phyloP scores from a whole-genome alignment of 83 land plant species.

The Isoetes engelmannii region DNA sequence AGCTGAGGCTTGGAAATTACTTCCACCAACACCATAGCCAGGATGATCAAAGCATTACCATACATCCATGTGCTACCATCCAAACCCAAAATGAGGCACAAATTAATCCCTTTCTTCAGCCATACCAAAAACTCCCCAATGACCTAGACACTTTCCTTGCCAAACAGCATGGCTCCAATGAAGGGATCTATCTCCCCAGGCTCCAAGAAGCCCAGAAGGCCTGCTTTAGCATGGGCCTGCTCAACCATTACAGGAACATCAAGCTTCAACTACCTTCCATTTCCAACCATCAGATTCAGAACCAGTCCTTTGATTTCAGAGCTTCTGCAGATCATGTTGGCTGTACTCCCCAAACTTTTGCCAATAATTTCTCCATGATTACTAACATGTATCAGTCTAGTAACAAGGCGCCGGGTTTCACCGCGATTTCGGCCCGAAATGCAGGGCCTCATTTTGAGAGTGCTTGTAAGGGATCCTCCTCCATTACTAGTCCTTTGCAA shows the following conservation, averaged over 20 bases:
- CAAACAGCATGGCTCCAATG: not conserved
- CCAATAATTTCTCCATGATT: slow-evolving; percentile 14
- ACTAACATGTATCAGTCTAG: not conserved
- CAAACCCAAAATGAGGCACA: not conserved
- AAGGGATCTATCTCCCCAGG: too few relatives aligned
- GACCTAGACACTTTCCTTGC: not conserved
- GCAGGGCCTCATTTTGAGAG: not conserved
- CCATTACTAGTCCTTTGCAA: not conserved
- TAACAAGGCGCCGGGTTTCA: not conserved
- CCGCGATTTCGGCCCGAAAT: slow-evolving; percentile 4
- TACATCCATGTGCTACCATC: not conserved
- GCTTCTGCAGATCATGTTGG: not conserved
- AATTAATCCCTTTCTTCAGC: not conserved
- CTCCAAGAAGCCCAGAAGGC: not conserved
- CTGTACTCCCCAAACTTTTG: not conserved
- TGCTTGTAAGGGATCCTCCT: not conserved
- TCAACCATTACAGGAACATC: too few relatives aligned
- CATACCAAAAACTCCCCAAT: not conserved
- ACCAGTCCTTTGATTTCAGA: too few relatives aligned
- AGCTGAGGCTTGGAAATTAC: slow-evolving; percentile 8
- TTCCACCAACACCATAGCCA: not conserved
- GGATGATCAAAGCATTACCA: not conserved
- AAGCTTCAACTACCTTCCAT: too few relatives aligned
- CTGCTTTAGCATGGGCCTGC: too few relatives aligned
- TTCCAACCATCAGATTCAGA: too few relatives aligned